Base-by-base conservation (phyloP, 164 flowering plant species). In the Chimonanthus salicifolius region DNA sequence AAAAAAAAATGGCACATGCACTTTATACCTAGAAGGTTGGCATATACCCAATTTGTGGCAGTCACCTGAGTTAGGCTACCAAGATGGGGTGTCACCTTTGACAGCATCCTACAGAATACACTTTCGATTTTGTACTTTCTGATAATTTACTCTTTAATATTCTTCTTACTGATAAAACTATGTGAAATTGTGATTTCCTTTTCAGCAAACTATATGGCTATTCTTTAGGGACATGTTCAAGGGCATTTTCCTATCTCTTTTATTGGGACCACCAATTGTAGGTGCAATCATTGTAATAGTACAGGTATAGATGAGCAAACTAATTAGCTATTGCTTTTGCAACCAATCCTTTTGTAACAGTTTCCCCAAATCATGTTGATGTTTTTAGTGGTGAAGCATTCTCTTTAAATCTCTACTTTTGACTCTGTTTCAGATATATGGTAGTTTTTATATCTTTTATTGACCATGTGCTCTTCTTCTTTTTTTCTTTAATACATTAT, bases 201-300 rank as follows among this genome's bases (percentile, higher is more conserved):
- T 85, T 68, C 93, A 96, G 99, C 99, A 96, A 94, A 96, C 99
- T 73, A 67, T 90, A 69, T 85, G 93, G 92, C 76, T 94, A 58
- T 96, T 89, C 87, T 83, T 96, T 72, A 87, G 89, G 83, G 99
- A 96, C 80, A 85, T 94, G 83, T 6, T 96, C 72, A 96, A 96
- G 82, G 87, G 94, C 70, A 89, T 91, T 47, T 63, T 58, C 45
- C 80, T 96, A 71, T 71, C 98, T 54, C 58, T 87, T 33, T 15
- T 94, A 70, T 80, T 94, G 77, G 95, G 94, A 46, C 98, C 98
- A 7, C 98, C 97, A 47, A 87, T 94, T 79, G 97, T 94, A 47
- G 81, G 95, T 81, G 98, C 97, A 70, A 89, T 96, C 51, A 91
- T 96, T 64, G 67, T 85, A n/a, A 92, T 96, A 74, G 97, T 92